A percentile compares a stretch with the other conserved stretches of the same genome.
These are phyloP conservation scores for Linum trigynum DNA, from an alignment of 345 rosid genomes.

Conservation along the genomic window DNA sequence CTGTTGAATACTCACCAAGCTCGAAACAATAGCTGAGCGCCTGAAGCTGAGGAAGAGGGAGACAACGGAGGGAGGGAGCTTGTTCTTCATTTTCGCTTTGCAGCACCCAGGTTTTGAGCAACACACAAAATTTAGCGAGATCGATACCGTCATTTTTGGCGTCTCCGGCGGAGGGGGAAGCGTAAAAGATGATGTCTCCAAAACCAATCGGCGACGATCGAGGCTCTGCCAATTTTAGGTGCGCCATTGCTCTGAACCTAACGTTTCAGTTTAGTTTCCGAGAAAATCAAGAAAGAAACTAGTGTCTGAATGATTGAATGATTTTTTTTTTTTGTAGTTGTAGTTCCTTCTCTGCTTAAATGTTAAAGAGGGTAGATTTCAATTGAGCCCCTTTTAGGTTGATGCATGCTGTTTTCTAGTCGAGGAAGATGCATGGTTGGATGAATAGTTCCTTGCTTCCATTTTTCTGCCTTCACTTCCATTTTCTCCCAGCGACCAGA, in stretches of 20 bases:
- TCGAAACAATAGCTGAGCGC: background rate
- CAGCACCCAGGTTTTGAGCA: background rate
- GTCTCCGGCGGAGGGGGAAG: background rate
- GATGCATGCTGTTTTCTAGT: background rate
- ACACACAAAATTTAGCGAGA: background rate
- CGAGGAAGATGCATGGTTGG: background rate
- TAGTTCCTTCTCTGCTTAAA: slow-evolving; percentile 11
- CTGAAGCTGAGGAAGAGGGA: background rate
- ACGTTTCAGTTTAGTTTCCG: slow-evolving; percentile 2
- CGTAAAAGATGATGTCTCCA: slow-evolving; percentile 61
- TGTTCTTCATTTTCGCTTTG: background rate
- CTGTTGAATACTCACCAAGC: background rate
- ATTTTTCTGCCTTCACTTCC: background rate
- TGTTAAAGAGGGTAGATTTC: background rate
- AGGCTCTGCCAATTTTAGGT: slow-evolving; percentile 73
- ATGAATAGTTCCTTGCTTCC: background rate
- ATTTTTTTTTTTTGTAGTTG: background rate
- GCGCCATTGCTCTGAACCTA: slow-evolving; percentile 10
- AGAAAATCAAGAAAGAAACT: background rate
- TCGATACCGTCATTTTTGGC: background rate
- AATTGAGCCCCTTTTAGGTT: slow-evolving; percentile 1
- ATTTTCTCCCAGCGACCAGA: slow-evolving; percentile 8
- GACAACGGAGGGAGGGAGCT: background rate
- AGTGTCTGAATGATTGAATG: background rate
- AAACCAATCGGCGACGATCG: slow-evolving; percentile 66